phyloP scores from a whole-genome alignment of 2,329 filamentous ascomycete species.

The Neonectria punicea region DNA sequence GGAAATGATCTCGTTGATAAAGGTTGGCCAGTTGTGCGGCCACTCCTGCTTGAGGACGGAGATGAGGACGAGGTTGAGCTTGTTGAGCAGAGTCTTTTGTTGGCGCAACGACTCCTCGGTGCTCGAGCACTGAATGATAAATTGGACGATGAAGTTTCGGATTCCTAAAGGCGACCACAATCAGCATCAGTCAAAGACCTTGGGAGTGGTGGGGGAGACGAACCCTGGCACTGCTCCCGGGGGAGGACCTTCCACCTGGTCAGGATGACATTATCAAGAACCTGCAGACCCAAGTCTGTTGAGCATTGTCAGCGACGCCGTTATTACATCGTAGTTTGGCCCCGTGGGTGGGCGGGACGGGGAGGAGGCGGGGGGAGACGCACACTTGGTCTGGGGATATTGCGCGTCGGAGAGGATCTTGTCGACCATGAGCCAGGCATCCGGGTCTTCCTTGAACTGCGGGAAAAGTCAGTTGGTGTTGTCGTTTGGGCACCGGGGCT shows the following conservation, averaged over 20 bases:
- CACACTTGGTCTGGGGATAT: conserved; percentile 97
- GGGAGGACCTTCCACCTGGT: conserved; percentile 99
- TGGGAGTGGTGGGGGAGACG: conserved; percentile 37
- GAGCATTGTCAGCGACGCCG: conserved; percentile 41
- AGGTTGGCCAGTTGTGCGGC: conserved; percentile 99
- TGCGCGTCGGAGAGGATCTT: conserved; percentile 94
- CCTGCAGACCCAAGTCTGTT: conserved; percentile 89
- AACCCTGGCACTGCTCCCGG: conserved; percentile 92
- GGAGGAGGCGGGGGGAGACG: conserved; percentile 48
- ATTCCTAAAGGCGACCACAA: conserved; percentile 71
- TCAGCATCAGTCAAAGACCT: conserved; percentile 27
- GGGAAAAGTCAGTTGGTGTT: conserved; percentile 33
- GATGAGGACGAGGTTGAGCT: conserved; percentile 96
- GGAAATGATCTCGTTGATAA: conserved; percentile 99
- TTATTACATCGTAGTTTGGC: conserved; percentile 2
- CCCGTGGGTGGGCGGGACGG: conserved; percentile 15
- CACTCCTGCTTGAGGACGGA: conserved; percentile 99
- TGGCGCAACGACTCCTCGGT: conserved; percentile 87
- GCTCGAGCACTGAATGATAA: conserved; percentile 93
- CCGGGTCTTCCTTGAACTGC: conserved; percentile 98
- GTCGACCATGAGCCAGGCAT: conserved; percentile 97
- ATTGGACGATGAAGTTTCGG: conserved; percentile 98
- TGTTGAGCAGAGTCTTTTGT: conserved; percentile 93
- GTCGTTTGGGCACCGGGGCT: background rate
- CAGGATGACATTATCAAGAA: conserved; percentile 98